phyloP scores from a whole-genome alignment of 2,329 filamentous ascomycete genomes.

The Cladosporium sp. region DNA sequence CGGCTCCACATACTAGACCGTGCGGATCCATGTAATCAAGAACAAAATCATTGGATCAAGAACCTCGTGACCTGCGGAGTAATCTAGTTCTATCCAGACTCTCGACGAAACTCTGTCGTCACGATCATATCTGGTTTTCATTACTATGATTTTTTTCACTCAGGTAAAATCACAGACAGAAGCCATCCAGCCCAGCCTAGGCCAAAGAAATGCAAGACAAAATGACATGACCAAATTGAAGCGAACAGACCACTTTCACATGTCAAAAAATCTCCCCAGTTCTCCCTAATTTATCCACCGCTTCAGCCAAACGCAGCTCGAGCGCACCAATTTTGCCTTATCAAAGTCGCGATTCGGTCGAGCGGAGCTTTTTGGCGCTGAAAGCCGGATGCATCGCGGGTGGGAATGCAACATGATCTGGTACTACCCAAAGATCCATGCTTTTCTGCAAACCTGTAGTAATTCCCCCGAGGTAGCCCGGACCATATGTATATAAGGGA shows the following conservation, averaged over 20 bases:
- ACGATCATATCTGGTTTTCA: too few relatives aligned
- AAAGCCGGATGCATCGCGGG: slow-evolving; percentile 6
- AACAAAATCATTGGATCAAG: too few relatives aligned
- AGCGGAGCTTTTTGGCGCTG: not conserved
- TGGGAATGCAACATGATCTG: slow-evolving; percentile 14
- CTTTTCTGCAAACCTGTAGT: slow-evolving; percentile 2
- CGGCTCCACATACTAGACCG: not conserved
- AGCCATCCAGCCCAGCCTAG: not conserved
- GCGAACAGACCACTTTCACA: not conserved
- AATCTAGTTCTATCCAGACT: too few relatives aligned
- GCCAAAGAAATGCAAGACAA: not conserved
- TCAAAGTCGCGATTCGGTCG: not conserved
- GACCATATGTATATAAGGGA: not conserved
- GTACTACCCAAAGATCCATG: slow-evolving; percentile 19
- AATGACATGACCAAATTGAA: not conserved
- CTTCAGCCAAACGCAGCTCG: not conserved
- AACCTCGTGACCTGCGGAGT: too few relatives aligned
- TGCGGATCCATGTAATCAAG: not conserved
- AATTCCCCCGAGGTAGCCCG: not conserved
- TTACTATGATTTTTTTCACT: too few relatives aligned
- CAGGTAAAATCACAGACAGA: not conserved
- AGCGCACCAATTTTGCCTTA: not conserved
- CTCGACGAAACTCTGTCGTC: too few relatives aligned
- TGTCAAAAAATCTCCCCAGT: not conserved
- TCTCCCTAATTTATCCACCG: not conserved